A percentile compares a stretch with the other conserved stretches of the same genome.
These are phyloP conservation scores for Orbilia quercus DNA, from an alignment of 2,329 filamentous ascomycete species.

Conservation along the genomic window DNA sequence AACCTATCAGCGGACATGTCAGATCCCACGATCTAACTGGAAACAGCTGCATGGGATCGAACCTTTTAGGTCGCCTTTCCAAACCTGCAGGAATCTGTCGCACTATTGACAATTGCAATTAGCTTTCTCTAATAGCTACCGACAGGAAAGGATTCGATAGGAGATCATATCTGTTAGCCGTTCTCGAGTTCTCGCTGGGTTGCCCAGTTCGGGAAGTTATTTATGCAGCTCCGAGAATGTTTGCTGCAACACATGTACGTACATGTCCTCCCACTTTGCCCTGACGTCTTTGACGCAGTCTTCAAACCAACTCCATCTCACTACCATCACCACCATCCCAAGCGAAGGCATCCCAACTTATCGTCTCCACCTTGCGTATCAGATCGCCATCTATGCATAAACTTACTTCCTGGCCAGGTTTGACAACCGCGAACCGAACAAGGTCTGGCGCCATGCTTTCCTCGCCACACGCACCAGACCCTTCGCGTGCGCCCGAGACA, in stretches of 20 bases:
- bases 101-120: not conserved
- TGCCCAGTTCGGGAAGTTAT: slow-evolving; percentile 37
- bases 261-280: too few species aligned
- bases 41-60: slow-evolving; percentile 10
- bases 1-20: slow-evolving; percentile 6
- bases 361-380: not conserved
- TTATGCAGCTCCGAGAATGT: slow-evolving; percentile 10
- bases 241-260: slow-evolving; percentile 8
- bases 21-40: slow-evolving; percentile 11
- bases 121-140: too few species aligned
- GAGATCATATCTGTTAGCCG: too few species aligned
- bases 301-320: not conserved
- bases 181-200: slow-evolving; percentile 16
- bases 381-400: slow-evolving; percentile 29
- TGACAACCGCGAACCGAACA: slow-evolving; percentile 22
- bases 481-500: not conserved
- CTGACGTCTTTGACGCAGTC: not conserved
- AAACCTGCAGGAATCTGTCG: slow-evolving; percentile 18
- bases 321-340: not conserved
- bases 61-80: slow-evolving; percentile 12
- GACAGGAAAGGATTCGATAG: not conserved
- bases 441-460: slow-evolving; percentile 8
- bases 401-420: slow-evolving; percentile 3
- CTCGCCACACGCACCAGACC: not conserved
- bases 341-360: slow-evolving; percentile 14